These are phyloP conservation scores for Trapa incisa DNA, from an alignment of 345 rosid species.

Conservation along the genomic window DNA sequence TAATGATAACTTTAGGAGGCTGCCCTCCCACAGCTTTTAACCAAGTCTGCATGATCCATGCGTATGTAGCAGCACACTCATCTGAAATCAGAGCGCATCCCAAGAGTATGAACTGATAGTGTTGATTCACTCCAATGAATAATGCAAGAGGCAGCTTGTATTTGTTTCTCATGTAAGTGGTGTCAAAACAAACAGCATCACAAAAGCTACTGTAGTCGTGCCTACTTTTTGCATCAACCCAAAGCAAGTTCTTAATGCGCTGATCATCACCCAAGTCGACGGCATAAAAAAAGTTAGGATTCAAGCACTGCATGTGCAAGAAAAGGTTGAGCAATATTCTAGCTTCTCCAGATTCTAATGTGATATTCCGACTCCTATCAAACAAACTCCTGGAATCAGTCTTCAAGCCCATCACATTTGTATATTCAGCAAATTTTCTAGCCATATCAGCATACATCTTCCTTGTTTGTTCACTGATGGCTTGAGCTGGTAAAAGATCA, in stretches of 20 bases:
- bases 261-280: constrained; percentile 38
- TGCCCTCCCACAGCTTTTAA: constrained; percentile 34
- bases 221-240: constrained; percentile 48
- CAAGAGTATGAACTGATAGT: constrained; percentile 31
- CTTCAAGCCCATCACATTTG: constrained; percentile 2
- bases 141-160: constrained; percentile 38
- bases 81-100: constrained; percentile 47
- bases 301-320: constrained; percentile 40
- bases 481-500: constrained; percentile 6
- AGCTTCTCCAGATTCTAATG: constrained; percentile 33
- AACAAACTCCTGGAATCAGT: not conserved
- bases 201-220: constrained; percentile 24
- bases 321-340: constrained; percentile 32
- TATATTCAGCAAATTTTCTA: constrained; percentile 3
- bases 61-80: constrained; percentile 31
- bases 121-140: constrained; percentile 46
- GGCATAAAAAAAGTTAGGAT: constrained; percentile 44
- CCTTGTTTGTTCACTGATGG: constrained; percentile 4
- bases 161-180: constrained; percentile 38
- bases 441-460: constrained; percentile 5
- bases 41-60: constrained; percentile 51
- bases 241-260: constrained; percentile 35
- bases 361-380: not conserved
- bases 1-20: constrained; percentile 36
- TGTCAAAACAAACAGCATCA: constrained; percentile 33